phyloP scores from a whole-genome alignment of 257 asterid genomes.

The Cordia subcordata region DNA sequence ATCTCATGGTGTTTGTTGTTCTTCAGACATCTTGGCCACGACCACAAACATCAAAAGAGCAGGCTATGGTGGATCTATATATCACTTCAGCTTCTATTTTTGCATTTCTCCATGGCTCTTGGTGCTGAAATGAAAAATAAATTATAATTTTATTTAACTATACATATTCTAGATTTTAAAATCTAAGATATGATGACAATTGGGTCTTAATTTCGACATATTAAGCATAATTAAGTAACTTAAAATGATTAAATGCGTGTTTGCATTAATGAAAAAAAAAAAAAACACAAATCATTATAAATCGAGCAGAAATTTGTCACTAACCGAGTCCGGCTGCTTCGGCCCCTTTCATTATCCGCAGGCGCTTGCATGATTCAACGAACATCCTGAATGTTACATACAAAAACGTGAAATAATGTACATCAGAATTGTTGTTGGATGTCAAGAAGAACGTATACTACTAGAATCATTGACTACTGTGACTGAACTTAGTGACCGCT shows the following conservation, averaged over 20 bases:
- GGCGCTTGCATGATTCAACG: constrained; percentile 42
- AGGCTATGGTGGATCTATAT: background rate
- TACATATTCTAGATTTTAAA: too few relatives aligned
- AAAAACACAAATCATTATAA: too few relatives aligned
- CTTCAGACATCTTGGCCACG: constrained; percentile 1
- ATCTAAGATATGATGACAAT: too few relatives aligned
- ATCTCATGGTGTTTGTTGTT: constrained; percentile 1
- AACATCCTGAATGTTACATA: constrained; percentile 27
- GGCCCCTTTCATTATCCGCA: constrained; percentile 35
- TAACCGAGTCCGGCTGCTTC: constrained; percentile 41
- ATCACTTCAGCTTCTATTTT: constrained; percentile 1
- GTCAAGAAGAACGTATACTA: background rate
- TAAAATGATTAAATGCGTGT: too few relatives aligned
- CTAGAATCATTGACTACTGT: too few relatives aligned
- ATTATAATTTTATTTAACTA: background rate
- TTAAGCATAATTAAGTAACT: too few relatives aligned
- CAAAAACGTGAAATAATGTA: background rate
- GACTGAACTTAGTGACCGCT: too few relatives aligned
- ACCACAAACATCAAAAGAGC: background rate
- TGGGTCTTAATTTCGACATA: too few relatives aligned
- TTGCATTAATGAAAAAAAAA: too few relatives aligned
- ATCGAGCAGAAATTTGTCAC: too few relatives aligned
- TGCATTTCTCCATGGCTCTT: constrained; percentile 6
- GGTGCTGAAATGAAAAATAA: constrained; percentile 2
- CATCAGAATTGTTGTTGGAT: too few relatives aligned